Evolutionary conservation across 306 rosid species (phyloP).

Genomic region (Rubus idaeus): DNA sequence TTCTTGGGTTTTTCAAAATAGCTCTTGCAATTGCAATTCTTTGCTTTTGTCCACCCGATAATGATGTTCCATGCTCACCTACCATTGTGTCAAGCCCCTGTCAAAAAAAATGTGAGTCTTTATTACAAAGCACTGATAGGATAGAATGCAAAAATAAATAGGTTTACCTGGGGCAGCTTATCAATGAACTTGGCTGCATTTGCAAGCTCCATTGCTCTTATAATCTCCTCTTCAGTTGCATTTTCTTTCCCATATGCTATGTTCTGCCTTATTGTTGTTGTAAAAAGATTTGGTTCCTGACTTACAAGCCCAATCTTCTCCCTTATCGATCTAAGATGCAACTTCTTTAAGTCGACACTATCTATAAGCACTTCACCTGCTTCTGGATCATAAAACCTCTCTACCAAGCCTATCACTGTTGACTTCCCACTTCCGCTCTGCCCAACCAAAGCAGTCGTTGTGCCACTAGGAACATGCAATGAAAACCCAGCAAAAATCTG

Average conservation of each 20-base stretch:
- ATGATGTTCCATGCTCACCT: slow-evolving; percentile 87
- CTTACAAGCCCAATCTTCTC: slow-evolving; percentile 83
- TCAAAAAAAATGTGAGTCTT: not conserved
- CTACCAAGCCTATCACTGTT: too few relatives aligned
- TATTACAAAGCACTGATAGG: not conserved
- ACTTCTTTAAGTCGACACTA: too few relatives aligned
- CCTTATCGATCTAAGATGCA: slow-evolving; percentile 38
- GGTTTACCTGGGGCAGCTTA: slow-evolving; percentile 61
- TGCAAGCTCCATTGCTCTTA: slow-evolving; percentile 61
- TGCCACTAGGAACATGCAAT: too few relatives aligned
- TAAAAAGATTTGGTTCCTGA: slow-evolving; percentile 77
- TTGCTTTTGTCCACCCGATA: slow-evolving; percentile 98
- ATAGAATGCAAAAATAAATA: not conserved
- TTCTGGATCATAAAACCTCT: too few relatives aligned
- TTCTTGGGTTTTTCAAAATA: slow-evolving; percentile 80
- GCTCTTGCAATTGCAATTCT: slow-evolving; percentile 96
- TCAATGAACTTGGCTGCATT: slow-evolving; percentile 86
- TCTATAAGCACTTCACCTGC: too few relatives aligned
- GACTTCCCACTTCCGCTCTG: too few relatives aligned
- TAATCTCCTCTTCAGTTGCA: slow-evolving; percentile 70
- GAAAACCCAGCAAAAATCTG: too few relatives aligned
- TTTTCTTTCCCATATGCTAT: slow-evolving; percentile 80
- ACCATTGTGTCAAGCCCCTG: slow-evolving; percentile 83
- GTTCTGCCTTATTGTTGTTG: slow-evolving; percentile 63
- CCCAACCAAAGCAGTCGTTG: too few relatives aligned